Base-by-base conservation (phyloP, 1,284 basidiomycete genomes). In the Macrocystidia cucumis region DNA sequence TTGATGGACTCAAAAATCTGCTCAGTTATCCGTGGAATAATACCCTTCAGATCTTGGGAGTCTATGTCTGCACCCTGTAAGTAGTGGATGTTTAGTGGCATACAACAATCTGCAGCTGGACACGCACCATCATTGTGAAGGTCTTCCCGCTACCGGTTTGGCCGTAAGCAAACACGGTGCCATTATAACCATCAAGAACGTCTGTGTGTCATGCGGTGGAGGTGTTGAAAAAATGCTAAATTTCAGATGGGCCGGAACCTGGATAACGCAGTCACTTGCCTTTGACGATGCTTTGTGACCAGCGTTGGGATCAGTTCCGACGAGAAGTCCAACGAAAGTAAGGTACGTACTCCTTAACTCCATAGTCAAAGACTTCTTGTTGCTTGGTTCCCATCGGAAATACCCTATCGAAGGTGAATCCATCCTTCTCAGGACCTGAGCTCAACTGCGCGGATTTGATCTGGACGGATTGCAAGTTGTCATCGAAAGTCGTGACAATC, bases 1-100 rank as follows among this genome's bases (percentile, higher is more conserved):
- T 96, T 82, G 57, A 99, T 99, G 37, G 91, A 92, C 44, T 92
- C 87, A 57, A 99, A 99, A 58, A 99, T 98, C 61, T 98, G 95
- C 57, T 98, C 93, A 3, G 95, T 96, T 52, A 98, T 98, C 39
- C 96, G 86, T 37, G 96, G 96, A 48, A 98, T 98, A 44, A 99
- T 88, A 58, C 96, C 96, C 62, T 90, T 95, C 45, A 93, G 65
- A 28, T 92, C 85, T 12, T 78, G 70, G 38, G 86, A 84, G 63
- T 98, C 92, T 62, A 98, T 98, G 59, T 98, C 92, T 34, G 93
- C 86, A 32, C 96, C 96, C 92, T 96, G 48, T 11, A 35, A 33
- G 34, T 26, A 40, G 35, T 24, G 30, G 12, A 32, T 36, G 29
- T 39, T 40, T 13, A 43, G 39, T 26, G 32, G 19, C 27, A 9